Evolutionary conservation across 805 yeast species (phyloP).

Genomic region (Yamadazyma insecticola): DNA sequence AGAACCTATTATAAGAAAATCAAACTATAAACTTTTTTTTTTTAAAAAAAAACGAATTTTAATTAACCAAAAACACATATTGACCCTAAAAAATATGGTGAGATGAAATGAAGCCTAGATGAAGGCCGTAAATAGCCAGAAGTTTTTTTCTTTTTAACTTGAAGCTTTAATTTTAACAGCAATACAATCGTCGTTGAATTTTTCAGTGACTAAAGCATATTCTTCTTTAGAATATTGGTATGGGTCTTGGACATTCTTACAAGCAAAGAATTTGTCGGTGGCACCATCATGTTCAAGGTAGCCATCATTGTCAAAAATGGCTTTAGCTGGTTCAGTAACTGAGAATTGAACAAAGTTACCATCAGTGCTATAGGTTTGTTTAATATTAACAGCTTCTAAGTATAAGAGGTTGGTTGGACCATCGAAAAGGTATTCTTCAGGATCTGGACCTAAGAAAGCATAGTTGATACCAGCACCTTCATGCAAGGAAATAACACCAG

Average conservation of each 20-base stretch:
- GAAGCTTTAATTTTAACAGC: constrained; percentile 2
- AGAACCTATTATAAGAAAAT: too few species aligned
- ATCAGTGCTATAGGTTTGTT: constrained; percentile 2
- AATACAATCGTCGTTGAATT: constrained; percentile 1
- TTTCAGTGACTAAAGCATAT: constrained; percentile 2
- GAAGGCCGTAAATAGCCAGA: too few species aligned
- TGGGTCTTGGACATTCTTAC: constrained; percentile 23
- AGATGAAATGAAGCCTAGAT: too few species aligned
- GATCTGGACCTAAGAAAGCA: constrained; percentile 23
- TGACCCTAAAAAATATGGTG: too few species aligned
- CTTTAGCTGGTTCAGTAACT: constrained; percentile 4
- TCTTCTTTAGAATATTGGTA: constrained; percentile 18
- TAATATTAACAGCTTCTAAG: constrained; percentile 1
- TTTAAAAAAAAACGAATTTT: too few species aligned
- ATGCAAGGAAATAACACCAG: constrained; percentile 27
- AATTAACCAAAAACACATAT: too few species aligned
- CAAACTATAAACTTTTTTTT: too few species aligned
- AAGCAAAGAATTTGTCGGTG: constrained; percentile 18
- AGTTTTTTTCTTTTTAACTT: too few species aligned
- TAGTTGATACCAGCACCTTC: constrained; percentile 46
- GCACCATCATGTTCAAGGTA: constrained; percentile 15
- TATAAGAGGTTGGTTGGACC: neutral
- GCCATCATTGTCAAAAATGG: constrained; percentile 10
- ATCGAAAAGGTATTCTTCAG: constrained; percentile 6
- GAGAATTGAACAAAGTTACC: constrained; percentile 4